Evolutionary conservation across 2,329 filamentous ascomycete species (phyloP), one percentile per base, ranked within the genome.

Genomic region (Sporothrix curviconia): DNA sequence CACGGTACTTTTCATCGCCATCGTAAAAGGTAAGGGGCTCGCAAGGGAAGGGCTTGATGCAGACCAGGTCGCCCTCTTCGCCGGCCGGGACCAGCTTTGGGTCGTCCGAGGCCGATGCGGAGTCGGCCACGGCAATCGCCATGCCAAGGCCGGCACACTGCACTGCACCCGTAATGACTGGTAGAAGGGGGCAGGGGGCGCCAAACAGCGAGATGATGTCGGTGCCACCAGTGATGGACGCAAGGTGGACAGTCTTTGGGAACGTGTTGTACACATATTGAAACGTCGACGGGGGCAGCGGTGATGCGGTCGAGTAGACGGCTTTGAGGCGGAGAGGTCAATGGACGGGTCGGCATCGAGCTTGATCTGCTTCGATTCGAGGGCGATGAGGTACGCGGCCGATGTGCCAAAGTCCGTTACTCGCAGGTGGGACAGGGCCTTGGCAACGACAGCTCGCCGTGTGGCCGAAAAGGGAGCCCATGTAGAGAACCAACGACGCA

Each of bases 161-260:
- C 49, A 92, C 89, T 68, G 91, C 85, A 24, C 89, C 89, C 1
- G 77, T 76, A 62, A 83, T 77, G 19, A 92, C 87, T 1, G 89
- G 87, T 1, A 89, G 76, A 4, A 92, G 77, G 0, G 87, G 87
- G 56, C 87, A 92, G 0, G 91, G 89, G 0, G 90, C 86, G 43
- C 92, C 92, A 66, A 97, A 99, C 34, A 97, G 82, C 1, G 92
- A 96, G 63, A 97, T 90, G 65, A 97, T 97, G 69, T 99, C 94
- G 3, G 92, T 97, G 51, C 92, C 94, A 37, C 94, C 94, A 0
- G 92, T 97, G 67, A 99, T 97, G 57, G 89, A 95, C 50, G 86
- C 90, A 7, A 97, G 82, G 71, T 96, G 92, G 63, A 97, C 78
- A n/a, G 81, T 76, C 0, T 80, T 67, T 2, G 91, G 90, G 67